These are phyloP conservation scores for Exophiala alcalophila DNA, from an alignment of 2,329 filamentous ascomycete genomes.

Conservation along the genomic window DNA sequence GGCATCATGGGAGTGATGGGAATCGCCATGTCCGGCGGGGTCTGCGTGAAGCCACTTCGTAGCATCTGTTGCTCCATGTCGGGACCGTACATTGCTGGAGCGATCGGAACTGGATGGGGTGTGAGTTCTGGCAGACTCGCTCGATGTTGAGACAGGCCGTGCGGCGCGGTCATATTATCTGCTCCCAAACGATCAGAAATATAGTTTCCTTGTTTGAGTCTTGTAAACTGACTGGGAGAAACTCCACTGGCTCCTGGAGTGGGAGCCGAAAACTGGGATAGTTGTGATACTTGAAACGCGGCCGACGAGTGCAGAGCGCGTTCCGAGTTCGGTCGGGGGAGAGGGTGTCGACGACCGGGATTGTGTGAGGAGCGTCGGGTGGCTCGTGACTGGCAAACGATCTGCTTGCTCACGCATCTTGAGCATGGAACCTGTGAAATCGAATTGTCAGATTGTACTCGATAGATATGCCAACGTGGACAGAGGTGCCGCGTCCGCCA, in stretches of 20 bases:
- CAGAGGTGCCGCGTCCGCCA: neutral
- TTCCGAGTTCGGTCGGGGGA: constrained; percentile 28
- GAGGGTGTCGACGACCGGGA: constrained; percentile 26
- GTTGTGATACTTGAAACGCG: constrained; percentile 29
- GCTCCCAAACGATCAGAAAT: too few relatives aligned
- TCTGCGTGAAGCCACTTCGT: constrained; percentile 27
- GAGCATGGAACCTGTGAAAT: constrained; percentile 31
- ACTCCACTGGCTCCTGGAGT: constrained; percentile 22
- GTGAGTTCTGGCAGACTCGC: constrained; percentile 27
- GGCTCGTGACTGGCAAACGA: constrained; percentile 29
- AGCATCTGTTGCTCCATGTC: constrained; percentile 27
- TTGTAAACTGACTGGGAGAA: constrained; percentile 23
- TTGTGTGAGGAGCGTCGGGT: constrained; percentile 31
- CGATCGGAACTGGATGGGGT: constrained; percentile 27
- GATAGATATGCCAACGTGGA: neutral
- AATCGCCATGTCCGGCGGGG: constrained; percentile 28
- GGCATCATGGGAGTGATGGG: constrained; percentile 31
- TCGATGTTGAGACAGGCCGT: constrained; percentile 17
- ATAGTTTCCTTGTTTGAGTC: too few relatives aligned
- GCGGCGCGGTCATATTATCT: constrained; percentile 21
- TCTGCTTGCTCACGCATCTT: constrained; percentile 32
- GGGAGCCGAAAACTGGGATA: constrained; percentile 26
- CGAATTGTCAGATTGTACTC: constrained; percentile 10
- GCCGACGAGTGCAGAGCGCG: constrained; percentile 27
- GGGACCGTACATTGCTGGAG: constrained; percentile 21